Evolutionary conservation across 2,329 filamentous ascomycete species (phyloP).

Genomic region (Colletotrichum siamense): DNA sequence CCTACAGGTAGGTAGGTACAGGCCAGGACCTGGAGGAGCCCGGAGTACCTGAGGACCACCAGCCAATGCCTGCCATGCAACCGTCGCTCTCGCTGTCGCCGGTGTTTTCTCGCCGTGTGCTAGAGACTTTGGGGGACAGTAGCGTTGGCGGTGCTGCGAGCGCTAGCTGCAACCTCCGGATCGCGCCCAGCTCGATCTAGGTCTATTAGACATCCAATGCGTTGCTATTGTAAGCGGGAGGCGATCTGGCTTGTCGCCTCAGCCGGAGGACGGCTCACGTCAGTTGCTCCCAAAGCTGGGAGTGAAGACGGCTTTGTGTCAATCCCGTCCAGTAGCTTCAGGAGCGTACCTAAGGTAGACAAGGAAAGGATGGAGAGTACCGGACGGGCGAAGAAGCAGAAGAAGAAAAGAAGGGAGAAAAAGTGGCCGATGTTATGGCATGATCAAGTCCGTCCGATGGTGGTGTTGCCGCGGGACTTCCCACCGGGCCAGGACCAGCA

Average conservation of each 20-base stretch:
- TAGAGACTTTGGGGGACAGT: not conserved
- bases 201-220: not conserved
- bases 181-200: not conserved
- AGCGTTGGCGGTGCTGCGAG: not conserved
- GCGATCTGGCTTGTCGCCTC: not conserved
- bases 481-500: not conserved
- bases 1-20: not conserved
- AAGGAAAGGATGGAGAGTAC: not conserved
- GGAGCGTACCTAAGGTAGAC: not conserved
- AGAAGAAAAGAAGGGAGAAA: not conserved
- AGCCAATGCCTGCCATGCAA: not conserved
- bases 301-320: not conserved
- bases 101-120: not conserved
- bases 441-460: conserved; percentile 13
- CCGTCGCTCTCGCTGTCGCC: not conserved
- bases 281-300: not conserved
- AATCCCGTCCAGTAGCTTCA: not conserved
- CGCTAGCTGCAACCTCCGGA: not conserved
- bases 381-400: not conserved
- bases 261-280: not conserved
- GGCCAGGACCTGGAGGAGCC: not conserved
- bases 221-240: not conserved
- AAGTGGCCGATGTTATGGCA: not conserved
- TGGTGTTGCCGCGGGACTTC: not conserved
- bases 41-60: not conserved